Evolutionary conservation across 2,329 filamentous ascomycete species (phyloP).

Genomic region (Penicillium palitans): DNA sequence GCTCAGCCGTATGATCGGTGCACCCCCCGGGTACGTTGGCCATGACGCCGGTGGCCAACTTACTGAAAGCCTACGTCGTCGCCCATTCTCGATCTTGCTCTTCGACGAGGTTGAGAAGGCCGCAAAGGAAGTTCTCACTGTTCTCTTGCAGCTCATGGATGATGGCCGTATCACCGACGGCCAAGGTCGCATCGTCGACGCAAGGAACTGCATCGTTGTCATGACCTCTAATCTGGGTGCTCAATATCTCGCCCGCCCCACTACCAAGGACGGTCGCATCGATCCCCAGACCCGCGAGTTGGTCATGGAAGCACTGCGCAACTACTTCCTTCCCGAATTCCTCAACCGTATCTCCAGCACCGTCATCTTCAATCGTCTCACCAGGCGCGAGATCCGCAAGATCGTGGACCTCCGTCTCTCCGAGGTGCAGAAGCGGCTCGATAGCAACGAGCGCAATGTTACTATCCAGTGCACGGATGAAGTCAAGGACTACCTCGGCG

Average conservation of each 20-base stretch:
- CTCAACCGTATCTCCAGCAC: slow-evolving; percentile 95
- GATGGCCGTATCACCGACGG: slow-evolving; percentile 98
- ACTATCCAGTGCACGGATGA: slow-evolving; percentile 77
- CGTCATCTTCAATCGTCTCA: slow-evolving; percentile 98
- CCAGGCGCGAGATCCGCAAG: slow-evolving; percentile 82
- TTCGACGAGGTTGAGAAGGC: slow-evolving; percentile 99
- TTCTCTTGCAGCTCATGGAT: slow-evolving; percentile 98
- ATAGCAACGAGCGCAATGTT: slow-evolving; percentile 80
- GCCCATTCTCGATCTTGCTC: slow-evolving; percentile 94
- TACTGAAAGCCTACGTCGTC: slow-evolving; percentile 88
- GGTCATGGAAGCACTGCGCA: slow-evolving; percentile 85
- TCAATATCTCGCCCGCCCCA: slow-evolving; percentile 82
- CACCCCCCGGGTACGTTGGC: slow-evolving; percentile 93
- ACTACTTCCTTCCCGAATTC: slow-evolving; percentile 98
- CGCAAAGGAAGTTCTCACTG: slow-evolving; percentile 94
- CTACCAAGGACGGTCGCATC: slow-evolving; percentile 76
- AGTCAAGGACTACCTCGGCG: slow-evolving; percentile 90
- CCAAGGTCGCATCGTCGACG: slow-evolving; percentile 91
- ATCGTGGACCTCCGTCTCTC: slow-evolving; percentile 87
- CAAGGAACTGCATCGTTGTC: slow-evolving; percentile 97
- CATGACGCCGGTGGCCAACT: slow-evolving; percentile 95
- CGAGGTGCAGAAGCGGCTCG: slow-evolving; percentile 91
- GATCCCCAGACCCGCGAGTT: slow-evolving; percentile 82
- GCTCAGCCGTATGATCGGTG: slow-evolving; percentile 95
- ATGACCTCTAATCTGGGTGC: slow-evolving; percentile 98